These are phyloP conservation scores for Dryas alaskensis DNA, from an alignment of 306 rosid species.

Conservation along the genomic window DNA sequence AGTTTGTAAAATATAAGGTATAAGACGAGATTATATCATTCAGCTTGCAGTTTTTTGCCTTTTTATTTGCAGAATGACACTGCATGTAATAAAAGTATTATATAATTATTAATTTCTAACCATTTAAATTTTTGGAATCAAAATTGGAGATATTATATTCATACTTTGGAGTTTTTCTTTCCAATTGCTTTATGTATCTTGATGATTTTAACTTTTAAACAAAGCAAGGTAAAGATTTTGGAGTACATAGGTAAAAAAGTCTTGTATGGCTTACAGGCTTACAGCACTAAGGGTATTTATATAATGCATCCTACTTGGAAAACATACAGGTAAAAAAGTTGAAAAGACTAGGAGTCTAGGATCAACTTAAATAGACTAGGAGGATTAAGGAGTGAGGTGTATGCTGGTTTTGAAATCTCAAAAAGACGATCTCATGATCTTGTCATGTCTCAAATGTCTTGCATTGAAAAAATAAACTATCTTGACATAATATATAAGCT, in stretches of 20 bases:
- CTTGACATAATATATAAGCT: too few relatives aligned
- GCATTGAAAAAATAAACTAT: too few relatives aligned
- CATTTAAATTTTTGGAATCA: too few relatives aligned
- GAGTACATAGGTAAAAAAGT: neutral
- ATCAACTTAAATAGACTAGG: neutral
- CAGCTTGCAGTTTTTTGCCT: too few relatives aligned
- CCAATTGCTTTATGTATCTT: neutral
- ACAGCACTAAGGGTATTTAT: conserved; percentile 4
- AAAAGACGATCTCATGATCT: neutral
- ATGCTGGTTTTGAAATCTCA: neutral
- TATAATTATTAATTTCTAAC: too few relatives aligned
- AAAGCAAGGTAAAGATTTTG: neutral
- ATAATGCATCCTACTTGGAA: neutral
- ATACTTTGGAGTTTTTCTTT: neutral
- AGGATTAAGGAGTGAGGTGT: neutral
- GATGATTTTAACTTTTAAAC: neutral
- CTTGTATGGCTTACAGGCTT: conserved; percentile 4
- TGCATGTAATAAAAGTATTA: too few relatives aligned
- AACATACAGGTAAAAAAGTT: conserved; percentile 4
- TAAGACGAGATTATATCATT: too few relatives aligned
- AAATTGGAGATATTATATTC: too few relatives aligned
- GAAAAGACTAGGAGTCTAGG: neutral
- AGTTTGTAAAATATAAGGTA: too few relatives aligned
- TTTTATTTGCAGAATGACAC: too few relatives aligned
- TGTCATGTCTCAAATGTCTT: neutral